These are phyloP conservation scores for Tripidium arundinaceum DNA, from an alignment of 202 grass and related monocot genomes.

Conservation along the genomic window DNA sequence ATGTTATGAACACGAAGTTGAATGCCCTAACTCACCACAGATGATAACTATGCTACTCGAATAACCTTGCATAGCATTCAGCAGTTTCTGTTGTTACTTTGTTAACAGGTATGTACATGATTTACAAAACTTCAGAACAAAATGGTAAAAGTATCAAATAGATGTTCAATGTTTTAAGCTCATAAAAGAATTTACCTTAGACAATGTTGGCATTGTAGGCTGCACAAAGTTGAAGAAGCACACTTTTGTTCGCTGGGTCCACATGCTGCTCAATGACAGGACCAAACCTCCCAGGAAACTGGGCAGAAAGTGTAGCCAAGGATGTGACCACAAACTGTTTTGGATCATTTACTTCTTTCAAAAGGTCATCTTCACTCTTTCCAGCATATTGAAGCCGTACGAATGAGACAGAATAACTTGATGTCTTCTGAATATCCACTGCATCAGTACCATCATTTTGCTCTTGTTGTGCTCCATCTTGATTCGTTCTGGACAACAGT, in stretches of 20 bases:
- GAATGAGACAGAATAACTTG: conserved; percentile 82
- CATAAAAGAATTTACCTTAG: conserved; percentile 70
- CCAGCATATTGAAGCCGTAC: conserved; percentile 86
- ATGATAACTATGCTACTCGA: not conserved
- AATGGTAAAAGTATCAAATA: not conserved
- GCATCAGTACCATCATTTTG: conserved; percentile 59
- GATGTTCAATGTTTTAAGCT: not conserved
- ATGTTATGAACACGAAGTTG: too few species aligned
- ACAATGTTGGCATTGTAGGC: conserved; percentile 76
- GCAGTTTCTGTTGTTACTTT: not conserved
- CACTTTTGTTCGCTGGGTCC: conserved; percentile 66
- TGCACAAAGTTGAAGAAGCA: conserved; percentile 74
- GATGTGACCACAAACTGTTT: conserved; percentile 84
- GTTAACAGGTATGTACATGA: not conserved
- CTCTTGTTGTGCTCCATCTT: conserved; percentile 50
- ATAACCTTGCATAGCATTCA: not conserved
- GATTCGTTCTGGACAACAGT: conserved; percentile 66
- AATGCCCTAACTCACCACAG: not conserved
- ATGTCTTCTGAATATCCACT: conserved; percentile 58
- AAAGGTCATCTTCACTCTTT: conserved; percentile 85
- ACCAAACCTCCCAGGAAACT: conserved; percentile 74
- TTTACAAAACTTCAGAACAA: not conserved
- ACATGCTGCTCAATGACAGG: conserved; percentile 73
- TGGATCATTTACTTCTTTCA: conserved; percentile 87
- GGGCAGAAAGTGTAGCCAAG: conserved; percentile 60